Evolutionary conservation across 768 basidiomycete species (phyloP), one percentile per base, ranked within the genome.

Genomic region (Mycena polygramma): DNA sequence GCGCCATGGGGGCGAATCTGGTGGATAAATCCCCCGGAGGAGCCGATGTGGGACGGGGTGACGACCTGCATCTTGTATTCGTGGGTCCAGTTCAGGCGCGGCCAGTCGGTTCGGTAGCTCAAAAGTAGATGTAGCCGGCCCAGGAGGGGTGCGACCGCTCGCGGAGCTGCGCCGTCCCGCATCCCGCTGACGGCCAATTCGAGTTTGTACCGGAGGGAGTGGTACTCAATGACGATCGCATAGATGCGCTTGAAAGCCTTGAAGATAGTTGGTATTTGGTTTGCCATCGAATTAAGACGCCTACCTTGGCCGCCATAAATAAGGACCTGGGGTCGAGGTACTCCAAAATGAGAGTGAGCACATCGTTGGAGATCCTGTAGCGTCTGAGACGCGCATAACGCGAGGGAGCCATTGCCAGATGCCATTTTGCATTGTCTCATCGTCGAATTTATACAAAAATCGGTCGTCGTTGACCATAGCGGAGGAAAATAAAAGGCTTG

Each of bases 361-460:
- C 81, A 78, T 89, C 88, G 77, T 86, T 83, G 46, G 88, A 83
- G 68, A 89, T 78, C 73, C 79, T 87, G 83, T 81, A 86, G 76
- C 82, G 84, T 74, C 81, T 83, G 72, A 83, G 73, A 71, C 78
- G 81, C 57, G 83, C 77, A 63, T 84, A 79, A 70, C 83, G 83
- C 76, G 82, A 83, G 81, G 84, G 86, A 77, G 74, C 74, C 84
- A 87, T 87, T 72, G 81, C 81, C 71, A 76, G 80, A 74, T 75
- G 66, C 75, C 64, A 75, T 75, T 74, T 74, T 68, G 72, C 55
- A 72, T 68, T 76, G 77, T 39, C 57, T 79, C 77, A 45, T 78
- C 63, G 73, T 75, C 73, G 81, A 82, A 81, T 89, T 86, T 89
- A 88, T 88, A 88, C 80, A 76, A 77, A 81, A 79, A 81, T 75